A percentile compares a stretch with the other conserved stretches of the same genome.
These are phyloP conservation scores for Breynia disticha DNA, from an alignment of 441 rosid species.

Conservation along the genomic window DNA sequence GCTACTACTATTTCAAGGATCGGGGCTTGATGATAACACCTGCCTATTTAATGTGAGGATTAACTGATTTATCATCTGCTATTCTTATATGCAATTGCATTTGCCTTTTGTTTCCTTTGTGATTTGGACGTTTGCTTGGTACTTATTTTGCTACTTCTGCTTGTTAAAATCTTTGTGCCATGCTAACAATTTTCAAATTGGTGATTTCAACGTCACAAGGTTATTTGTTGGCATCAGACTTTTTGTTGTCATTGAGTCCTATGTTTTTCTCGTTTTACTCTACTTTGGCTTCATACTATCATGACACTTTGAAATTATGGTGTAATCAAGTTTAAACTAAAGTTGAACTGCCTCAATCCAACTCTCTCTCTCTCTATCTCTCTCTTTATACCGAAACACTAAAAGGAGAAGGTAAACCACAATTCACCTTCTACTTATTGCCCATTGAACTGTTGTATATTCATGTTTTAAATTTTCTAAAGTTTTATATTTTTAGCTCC, in stretches of 20 bases:
- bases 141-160: too few species aligned
- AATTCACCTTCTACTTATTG: conserved; percentile 1
- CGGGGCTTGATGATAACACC: conserved; percentile 24
- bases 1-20: conserved; percentile 30
- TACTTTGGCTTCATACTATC: too few species aligned
- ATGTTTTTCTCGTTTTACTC: too few species aligned
- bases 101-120: background rate
- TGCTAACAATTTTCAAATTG: too few species aligned
- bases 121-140: background rate
- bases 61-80: background rate
- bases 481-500: conserved; percentile 59
- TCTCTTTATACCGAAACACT: background rate
- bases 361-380: background rate
- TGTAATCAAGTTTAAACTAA: too few species aligned
- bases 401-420: background rate
- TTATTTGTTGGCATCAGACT: background rate
- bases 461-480: conserved; percentile 30
- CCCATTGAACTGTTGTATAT: conserved; percentile 2
- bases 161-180: too few species aligned
- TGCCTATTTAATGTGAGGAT: conserved; percentile 45
- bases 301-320: too few species aligned
- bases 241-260: background rate
- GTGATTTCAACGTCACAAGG: too few species aligned
- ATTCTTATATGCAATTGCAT: background rate
- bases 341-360: too few species aligned